A percentile compares a stretch with the other conserved stretches of the same genome.
Evolutionary conservation across 495 filamentous ascomycete genomes (phyloP).

Genomic region (Podospora pseudoanserina): DNA sequence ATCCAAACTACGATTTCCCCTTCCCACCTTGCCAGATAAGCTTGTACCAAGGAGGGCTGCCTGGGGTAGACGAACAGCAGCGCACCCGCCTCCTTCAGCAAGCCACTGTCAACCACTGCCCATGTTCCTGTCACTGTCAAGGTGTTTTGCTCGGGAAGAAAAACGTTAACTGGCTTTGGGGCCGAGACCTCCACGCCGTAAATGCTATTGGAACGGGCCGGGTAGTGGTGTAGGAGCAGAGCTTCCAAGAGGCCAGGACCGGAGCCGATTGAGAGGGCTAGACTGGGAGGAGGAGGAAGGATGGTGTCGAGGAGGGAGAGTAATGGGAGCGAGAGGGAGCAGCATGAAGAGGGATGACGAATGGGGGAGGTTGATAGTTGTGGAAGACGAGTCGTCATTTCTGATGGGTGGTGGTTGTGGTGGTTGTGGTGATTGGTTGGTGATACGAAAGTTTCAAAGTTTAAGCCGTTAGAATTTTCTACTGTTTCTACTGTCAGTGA

Average conservation of each 20-base stretch:
- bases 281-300: conserved; percentile 19
- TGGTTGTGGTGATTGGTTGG: neutral
- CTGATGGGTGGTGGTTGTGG: neutral
- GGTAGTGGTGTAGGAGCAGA: conserved; percentile 18
- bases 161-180: conserved; percentile 19
- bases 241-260: conserved; percentile 30
- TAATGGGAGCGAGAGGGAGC: conserved; percentile 24
- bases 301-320: conserved; percentile 20
- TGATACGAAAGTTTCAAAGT: neutral
- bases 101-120: conserved; percentile 14
- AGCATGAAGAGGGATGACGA: conserved; percentile 23
- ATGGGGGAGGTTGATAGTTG: conserved; percentile 10
- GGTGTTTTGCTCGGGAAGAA: conserved; percentile 17
- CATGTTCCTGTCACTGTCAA: conserved; percentile 19
- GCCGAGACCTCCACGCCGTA: conserved; percentile 22
- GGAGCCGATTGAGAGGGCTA: conserved; percentile 25
- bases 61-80: conserved; percentile 29
- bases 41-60: conserved; percentile 15
- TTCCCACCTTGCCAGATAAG: conserved; percentile 16
- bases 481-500: too few species aligned
- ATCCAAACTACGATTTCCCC: conserved; percentile 26
- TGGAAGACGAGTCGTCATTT: conserved; percentile 11
- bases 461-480: too few species aligned
- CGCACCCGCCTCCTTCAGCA: conserved; percentile 6
- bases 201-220: conserved; percentile 11